Base-by-base conservation (phyloP, 1,284 basidiomycete species). In the Ustanciosporium gigantosporum region DNA sequence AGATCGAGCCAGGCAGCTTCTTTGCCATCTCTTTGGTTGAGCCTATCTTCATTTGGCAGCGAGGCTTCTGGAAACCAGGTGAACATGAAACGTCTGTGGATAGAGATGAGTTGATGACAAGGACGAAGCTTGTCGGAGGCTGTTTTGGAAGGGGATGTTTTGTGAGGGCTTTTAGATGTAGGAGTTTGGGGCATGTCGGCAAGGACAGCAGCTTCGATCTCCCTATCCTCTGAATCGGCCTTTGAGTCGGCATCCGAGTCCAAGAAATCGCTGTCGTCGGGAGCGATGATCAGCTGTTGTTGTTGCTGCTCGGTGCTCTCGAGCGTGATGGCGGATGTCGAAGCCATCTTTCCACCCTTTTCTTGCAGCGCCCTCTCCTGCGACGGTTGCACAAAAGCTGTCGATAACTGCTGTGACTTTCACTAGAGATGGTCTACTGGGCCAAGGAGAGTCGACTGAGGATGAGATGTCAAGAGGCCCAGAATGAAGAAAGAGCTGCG, bases 1-100 rank as follows among this genome's bases (percentile, higher is more conserved):
- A 55, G 35, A 46, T 44, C 23, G n/a, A 46, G 50, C 29, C 39
- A 35, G 0, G 55, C 57, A 2, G 41, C 41, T 15, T 21, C 15
- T 17, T 46, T 25, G 16, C 59, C 59, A 13, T 50, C 39, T 17
- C 46, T 34, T n/a, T 23, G 22, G 37, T 73, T 70, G 16, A 73
- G 46, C 11, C 31, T 29, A 25, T 66, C 56, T 11, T 58, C 61
- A 4, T 53, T 23, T 2, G 56, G 61, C 15, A 68, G 34, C 4
- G 41, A 17, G 21, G 38, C 25, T 5, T 51, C 41, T 4, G 29
- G 15, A 31, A 75, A 74, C 19, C 48, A 68, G 23, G 65, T 68
- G 52, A 75, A 75, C 70, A 66, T 71, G 37, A 75, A 56, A 0
- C 70, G 57, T 19, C 46, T 48, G 37, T 72, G 68, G 25, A 75